phyloP scores from a whole-genome alignment of 768 basidiomycete species.

The Pleurotus giganteus region DNA sequence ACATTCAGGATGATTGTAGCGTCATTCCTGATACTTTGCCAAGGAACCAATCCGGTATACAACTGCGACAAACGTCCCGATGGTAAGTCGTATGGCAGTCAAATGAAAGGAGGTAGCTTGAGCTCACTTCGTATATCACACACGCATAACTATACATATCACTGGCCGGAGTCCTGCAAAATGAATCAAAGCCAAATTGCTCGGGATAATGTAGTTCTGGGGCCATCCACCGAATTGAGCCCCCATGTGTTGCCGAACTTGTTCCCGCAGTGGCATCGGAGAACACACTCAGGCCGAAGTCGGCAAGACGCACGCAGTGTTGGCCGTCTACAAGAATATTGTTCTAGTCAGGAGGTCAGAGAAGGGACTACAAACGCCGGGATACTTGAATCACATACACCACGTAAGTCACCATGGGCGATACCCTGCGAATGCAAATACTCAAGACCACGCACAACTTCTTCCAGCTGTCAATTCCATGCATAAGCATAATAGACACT shows the following conservation, averaged over 20 bases:
- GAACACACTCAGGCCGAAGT: constrained; percentile 27
- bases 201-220: constrained; percentile 25
- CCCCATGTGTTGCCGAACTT: constrained; percentile 14
- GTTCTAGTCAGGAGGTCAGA: constrained; percentile 7
- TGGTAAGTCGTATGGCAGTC: background rate
- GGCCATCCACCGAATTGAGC: constrained; percentile 27
- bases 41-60: constrained; percentile 2
- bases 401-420: constrained; percentile 20
- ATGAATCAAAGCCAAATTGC: constrained; percentile 13
- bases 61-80: background rate
- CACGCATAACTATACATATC: constrained; percentile 29
- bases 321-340: constrained; percentile 25
- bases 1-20: background rate
- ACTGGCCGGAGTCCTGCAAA: constrained; percentile 16
- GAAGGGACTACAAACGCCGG: background rate
- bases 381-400: constrained; percentile 9
- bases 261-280: constrained; percentile 18
- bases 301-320: constrained; percentile 21
- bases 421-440: constrained; percentile 20
- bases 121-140: constrained; percentile 21
- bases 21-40: background rate
- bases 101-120: background rate
- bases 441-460: constrained; percentile 21
- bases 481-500: background rate
- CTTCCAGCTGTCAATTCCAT: constrained; percentile 8